Conservation (phyloP, 352 stramenopile genomes). For the Phytophthora cajani region DNA sequence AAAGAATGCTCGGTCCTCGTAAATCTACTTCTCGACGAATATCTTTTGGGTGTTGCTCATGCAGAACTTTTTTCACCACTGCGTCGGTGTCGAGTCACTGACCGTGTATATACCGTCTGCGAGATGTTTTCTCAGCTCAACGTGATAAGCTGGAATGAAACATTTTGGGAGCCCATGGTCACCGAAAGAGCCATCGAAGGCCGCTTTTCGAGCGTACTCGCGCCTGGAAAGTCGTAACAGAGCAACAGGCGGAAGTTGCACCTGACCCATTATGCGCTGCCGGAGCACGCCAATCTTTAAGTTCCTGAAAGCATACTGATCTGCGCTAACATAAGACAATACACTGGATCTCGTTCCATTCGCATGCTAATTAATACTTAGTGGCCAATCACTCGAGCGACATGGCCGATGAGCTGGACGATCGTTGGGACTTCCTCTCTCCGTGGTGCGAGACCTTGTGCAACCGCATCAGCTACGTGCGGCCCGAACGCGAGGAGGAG, state of each 20-base stretch:
- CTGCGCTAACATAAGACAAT: no score
- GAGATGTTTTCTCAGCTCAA: slow-evolving; percentile 9
- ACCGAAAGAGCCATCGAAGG: no score
- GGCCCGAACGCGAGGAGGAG: not conserved
- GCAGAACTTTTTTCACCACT: slow-evolving; percentile 9
- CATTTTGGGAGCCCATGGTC: slow-evolving; percentile 3
- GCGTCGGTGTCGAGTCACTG: slow-evolving; percentile 14
- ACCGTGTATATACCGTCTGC: slow-evolving; percentile 7
- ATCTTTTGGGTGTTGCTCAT: not conserved
- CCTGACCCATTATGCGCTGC: not conserved
- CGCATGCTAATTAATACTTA: no score
- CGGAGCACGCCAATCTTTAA: not conserved
- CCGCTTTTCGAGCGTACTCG: not conserved
- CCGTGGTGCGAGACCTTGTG: not conserved
- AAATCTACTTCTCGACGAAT: slow-evolving; percentile 21
- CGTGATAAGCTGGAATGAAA: slow-evolving; percentile 18
- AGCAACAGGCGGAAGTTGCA: not conserved
- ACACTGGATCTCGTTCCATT: no score
- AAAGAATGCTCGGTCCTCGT: slow-evolving; percentile 15
- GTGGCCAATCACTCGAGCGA: no score
- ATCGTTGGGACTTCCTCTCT: not conserved
- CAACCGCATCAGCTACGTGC: not conserved
- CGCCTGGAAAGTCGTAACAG: not conserved
- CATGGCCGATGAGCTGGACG: not conserved
- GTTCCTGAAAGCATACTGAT: no score